phyloP scores from a whole-genome alignment of 371 early-diverging fungal genomes.

The Phascolomyces articulosus region DNA sequence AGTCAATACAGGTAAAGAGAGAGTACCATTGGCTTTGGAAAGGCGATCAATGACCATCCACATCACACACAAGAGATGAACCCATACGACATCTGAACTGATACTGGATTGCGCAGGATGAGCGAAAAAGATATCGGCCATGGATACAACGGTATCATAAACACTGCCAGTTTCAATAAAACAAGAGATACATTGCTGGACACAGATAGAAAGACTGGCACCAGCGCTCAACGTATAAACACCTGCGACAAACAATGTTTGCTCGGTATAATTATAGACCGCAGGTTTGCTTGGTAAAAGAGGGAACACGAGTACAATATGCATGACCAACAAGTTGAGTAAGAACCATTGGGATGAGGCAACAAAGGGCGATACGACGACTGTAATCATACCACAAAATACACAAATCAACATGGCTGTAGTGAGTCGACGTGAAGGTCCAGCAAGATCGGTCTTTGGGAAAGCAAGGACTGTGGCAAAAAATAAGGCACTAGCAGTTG shows the following conservation, averaged over 20 bases:
- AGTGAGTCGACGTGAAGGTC: slow-evolving; percentile 4
- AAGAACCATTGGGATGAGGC: slow-evolving; percentile 22
- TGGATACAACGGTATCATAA: neutral
- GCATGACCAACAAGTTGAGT: slow-evolving; percentile 40
- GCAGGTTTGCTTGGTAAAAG: slow-evolving; percentile 13
- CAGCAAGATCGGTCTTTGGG: neutral
- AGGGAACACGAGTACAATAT: slow-evolving; percentile 31
- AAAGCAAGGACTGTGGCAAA: slow-evolving; percentile 34
- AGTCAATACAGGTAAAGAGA: slow-evolving; percentile 11
- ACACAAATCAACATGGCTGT: slow-evolving; percentile 9
- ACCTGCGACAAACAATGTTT: slow-evolving; percentile 2
- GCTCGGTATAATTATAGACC: neutral
- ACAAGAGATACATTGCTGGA: slow-evolving; percentile 25
- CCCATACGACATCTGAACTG: slow-evolving; percentile 38
- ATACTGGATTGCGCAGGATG: slow-evolving; percentile 50
- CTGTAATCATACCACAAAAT: slow-evolving; percentile 24
- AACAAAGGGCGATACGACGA: slow-evolving; percentile 32
- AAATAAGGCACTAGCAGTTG: slow-evolving; percentile 34
- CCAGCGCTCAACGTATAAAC: slow-evolving; percentile 35
- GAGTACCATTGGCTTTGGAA: neutral
- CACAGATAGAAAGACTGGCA: slow-evolving; percentile 31
- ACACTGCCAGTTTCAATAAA: slow-evolving; percentile 8
- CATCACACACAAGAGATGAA: slow-evolving; percentile 25
- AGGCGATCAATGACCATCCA: slow-evolving; percentile 34
- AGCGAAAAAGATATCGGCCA: slow-evolving; percentile 24